Percentiles rank a stretch among this genome's conserved stretches.
Conservation (phyloP, 1,284 basidiomycete species). For the Fomitopsis pinicola region DNA sequence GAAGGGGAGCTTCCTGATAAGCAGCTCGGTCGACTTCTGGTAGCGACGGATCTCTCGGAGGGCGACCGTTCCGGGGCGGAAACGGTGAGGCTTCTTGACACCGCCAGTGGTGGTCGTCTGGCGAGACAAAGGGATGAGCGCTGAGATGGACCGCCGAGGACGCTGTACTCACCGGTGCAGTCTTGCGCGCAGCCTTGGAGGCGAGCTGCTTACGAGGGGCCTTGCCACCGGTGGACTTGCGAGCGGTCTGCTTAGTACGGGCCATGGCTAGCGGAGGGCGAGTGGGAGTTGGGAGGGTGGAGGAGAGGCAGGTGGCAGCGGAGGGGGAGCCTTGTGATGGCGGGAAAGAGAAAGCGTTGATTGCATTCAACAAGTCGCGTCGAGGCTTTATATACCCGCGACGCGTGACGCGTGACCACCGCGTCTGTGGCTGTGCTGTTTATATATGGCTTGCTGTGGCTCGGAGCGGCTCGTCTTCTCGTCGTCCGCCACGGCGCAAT, state of each 20-base stretch:
- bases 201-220: constrained; percentile 91
- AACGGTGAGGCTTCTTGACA: constrained; percentile 96
- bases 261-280: constrained; percentile 32
- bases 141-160: neutral
- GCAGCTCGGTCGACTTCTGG: constrained; percentile 93
- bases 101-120: constrained; percentile 67
- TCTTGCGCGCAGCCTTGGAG: constrained; percentile 76
- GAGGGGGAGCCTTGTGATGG: constrained; percentile 16
- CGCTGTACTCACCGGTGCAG: constrained; percentile 38
- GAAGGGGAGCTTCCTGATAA: constrained; percentile 93
- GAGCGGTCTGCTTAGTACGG: constrained; percentile 78
- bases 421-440: constrained; percentile 20
- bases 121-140: neutral
- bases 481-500: neutral
- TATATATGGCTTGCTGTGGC: neutral
- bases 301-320: constrained; percentile 3
- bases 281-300: neutral
- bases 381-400: constrained; percentile 18
- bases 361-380: constrained; percentile 21
- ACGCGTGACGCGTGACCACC: constrained; percentile 23
- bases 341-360: constrained; percentile 14
- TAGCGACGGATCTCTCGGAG: constrained; percentile 97
- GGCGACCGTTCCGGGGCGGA: constrained; percentile 96
- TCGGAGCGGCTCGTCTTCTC: neutral
- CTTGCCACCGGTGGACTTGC: constrained; percentile 85